Evolutionary conservation across 768 basidiomycete genomes (phyloP), one percentile per base, ranked within the genome.

Genomic region (Serendipita sp.): DNA sequence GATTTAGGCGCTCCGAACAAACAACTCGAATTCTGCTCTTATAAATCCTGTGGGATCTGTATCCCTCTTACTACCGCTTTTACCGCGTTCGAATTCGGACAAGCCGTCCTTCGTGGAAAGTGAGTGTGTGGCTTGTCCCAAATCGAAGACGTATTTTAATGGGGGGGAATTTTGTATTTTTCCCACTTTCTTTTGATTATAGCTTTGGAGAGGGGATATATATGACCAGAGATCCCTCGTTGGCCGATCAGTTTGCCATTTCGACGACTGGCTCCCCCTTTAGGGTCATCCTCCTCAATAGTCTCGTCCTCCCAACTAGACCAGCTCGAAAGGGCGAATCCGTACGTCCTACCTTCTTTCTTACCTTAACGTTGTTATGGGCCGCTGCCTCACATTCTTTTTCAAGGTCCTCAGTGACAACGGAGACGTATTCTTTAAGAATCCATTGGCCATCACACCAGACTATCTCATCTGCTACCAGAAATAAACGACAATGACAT

Each of bases 231-330:
- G 83, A 83, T 71, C 79, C 85, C 16, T 79, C 77, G 58, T 71
- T 76, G 16, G 84, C 84, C 18, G 83, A 86, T 71, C 72, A 68
- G 5, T 78, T 77, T 70, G 80, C 84, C n/a, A 86, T 83, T 3
- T 85, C 84, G 44, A 85, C 83, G 70, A 78, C 81, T 48, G 78
- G 78, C 48, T 84, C 84, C 3, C 85, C 84, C 3, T 86, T 82
- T 73, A 79, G 85, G 6, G 81, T 84, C 31, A 80, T 80, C 76
- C 76, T 86, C 67, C 82, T 80, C 15, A 84, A 83, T 66, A 81
- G 83, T 70, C 77, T 76, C 3, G 70, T 76, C 36, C 75, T 83
- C n/a, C 48, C 48, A 50, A 8, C 48, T 8, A 6, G 29, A 18
- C 18, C 48, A n/a, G 29, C 18, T 31, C 6, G 48, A 50, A 40